A percentile compares a stretch with the other conserved stretches of the same genome.
Conservation (phyloP, 345 rosid species). For the Brassica nigra region DNA sequence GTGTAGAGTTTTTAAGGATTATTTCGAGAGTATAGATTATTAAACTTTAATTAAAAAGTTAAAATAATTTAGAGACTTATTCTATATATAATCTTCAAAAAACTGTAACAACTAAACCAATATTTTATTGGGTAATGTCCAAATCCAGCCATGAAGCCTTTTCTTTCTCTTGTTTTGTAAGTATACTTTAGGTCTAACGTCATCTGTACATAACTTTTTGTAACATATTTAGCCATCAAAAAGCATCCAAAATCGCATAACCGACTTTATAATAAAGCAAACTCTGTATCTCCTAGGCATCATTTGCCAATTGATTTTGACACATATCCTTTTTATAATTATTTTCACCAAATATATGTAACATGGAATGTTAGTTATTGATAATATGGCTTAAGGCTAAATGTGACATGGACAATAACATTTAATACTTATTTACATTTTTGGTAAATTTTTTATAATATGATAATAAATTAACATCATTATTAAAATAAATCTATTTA, state of each 20-base stretch:
- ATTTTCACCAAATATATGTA: no score
- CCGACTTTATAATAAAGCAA: background rate
- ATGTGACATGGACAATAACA: no score
- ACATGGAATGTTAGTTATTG: no score
- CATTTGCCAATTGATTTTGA: no score
- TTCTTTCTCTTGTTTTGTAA: background rate
- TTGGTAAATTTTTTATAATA: no score
- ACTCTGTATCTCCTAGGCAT: background rate
- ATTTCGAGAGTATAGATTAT: background rate
- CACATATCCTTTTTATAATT: no score
- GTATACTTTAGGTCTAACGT: background rate
- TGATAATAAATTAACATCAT: no score
- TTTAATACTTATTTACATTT: no score
- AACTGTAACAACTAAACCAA: background rate
- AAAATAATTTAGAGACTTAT: background rate
- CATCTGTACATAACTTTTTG: background rate
- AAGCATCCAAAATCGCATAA: background rate
- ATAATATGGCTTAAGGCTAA: no score
- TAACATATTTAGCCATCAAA: background rate
- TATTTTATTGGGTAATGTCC: background rate
- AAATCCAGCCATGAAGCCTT: background rate
- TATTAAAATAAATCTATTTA: no score
- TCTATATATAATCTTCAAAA: background rate
- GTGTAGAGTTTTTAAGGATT: background rate
- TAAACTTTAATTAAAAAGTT: background rate